Evolutionary conservation across 805 yeast genomes (phyloP).

Genomic region (Candida tammaniensis): DNA sequence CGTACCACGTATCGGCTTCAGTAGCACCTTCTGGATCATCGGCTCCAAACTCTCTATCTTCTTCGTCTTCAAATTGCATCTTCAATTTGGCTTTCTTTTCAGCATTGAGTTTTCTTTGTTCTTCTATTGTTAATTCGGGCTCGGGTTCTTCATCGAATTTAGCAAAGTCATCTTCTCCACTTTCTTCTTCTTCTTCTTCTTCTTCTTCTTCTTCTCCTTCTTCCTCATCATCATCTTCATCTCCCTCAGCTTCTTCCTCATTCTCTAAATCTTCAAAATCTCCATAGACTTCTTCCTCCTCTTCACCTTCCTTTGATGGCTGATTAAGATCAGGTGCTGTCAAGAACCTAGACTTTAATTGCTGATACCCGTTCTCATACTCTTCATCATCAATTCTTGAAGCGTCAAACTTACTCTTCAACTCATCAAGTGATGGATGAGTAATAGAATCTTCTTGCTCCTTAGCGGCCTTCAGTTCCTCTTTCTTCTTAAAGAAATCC

Average conservation of each 20-base stretch:
- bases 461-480: conserved; percentile 19
- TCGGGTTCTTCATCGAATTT: conserved; percentile 45
- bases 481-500: conserved; percentile 54
- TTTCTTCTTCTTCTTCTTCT: conserved; percentile 17
- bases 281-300: conserved; percentile 51
- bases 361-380: conserved; percentile 38
- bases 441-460: conserved; percentile 29
- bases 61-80: conserved; percentile 86
- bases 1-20: conserved; percentile 96
- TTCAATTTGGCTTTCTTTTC: conserved; percentile 85
- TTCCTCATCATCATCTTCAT: conserved; percentile 24
- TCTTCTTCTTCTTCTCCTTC: conserved; percentile 29
- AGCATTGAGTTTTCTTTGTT: conserved; percentile 78
- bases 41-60: conserved; percentile 59
- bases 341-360: conserved; percentile 48
- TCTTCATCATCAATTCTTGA: conserved; percentile 27
- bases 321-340: conserved; percentile 51
- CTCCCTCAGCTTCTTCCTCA: conserved; percentile 22
- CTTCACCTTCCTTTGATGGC: conserved; percentile 29
- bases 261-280: conserved; percentile 55
- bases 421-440: conserved; percentile 39
- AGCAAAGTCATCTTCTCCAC: conserved; percentile 47
- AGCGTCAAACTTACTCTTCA: conserved; percentile 47
- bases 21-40: conserved; percentile 70
- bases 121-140: conserved; percentile 55